A percentile compares a stretch with the other conserved stretches of the same genome.
phyloP scores from a whole-genome alignment of 2,329 filamentous ascomycete species.

The Cryphonectria radicalis region DNA sequence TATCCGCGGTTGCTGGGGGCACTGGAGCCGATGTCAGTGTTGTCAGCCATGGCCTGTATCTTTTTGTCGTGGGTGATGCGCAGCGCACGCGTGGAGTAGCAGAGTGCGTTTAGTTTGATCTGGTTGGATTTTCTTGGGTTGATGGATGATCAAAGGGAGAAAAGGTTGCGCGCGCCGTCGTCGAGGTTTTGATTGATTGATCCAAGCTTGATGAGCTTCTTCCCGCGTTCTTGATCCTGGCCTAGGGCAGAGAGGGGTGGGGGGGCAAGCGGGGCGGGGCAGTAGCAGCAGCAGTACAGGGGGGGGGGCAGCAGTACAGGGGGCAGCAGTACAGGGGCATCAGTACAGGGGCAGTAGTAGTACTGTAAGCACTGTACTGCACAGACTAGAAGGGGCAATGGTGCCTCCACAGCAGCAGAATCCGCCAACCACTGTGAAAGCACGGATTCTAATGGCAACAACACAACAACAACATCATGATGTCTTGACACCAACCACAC shows the following conservation, averaged over 20 bases:
- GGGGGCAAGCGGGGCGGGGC: too few relatives aligned
- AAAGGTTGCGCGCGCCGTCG: neutral
- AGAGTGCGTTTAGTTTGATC: too few relatives aligned
- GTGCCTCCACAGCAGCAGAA: too few relatives aligned
- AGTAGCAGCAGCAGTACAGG: neutral
- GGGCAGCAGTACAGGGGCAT: too few relatives aligned
- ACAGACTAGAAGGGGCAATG: too few relatives aligned
- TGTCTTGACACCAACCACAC: neutral
- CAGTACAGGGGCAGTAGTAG: too few relatives aligned
- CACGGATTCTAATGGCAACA: neutral
- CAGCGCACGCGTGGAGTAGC: neutral
- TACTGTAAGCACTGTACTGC: too few relatives aligned
- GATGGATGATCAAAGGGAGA: neutral
- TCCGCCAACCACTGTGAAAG: too few relatives aligned
- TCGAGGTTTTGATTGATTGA: neutral
- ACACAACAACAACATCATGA: neutral
- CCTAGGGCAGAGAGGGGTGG: too few relatives aligned
- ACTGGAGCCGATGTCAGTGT: slow-evolving; percentile 8
- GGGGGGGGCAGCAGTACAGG: too few relatives aligned
- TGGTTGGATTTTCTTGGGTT: neutral
- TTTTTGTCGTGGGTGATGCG: neutral
- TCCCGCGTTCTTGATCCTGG: neutral
- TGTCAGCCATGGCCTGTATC: slow-evolving; percentile 8
- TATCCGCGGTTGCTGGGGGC: slow-evolving; percentile 7
- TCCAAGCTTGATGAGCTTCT: neutral